These are phyloP conservation scores for Nematocida homosporus DNA, from an alignment of 371 early-diverging fungal species.

Conservation along the genomic window DNA sequence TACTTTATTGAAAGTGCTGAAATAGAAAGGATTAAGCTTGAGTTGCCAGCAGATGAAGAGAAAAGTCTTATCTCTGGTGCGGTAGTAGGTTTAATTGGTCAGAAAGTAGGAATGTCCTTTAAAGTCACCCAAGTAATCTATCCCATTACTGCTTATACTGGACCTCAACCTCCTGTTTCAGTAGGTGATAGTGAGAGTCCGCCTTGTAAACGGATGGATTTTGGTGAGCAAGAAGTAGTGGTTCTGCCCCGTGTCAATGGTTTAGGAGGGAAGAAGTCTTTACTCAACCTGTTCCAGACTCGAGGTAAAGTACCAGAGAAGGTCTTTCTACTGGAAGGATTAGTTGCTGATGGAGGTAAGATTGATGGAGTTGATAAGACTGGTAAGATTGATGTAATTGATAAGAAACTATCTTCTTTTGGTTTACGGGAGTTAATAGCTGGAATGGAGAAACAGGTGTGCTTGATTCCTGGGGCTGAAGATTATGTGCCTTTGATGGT, in stretches of 20 bases:
- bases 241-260: background rate
- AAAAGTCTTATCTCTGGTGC: constrained; percentile 5
- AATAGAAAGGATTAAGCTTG: background rate
- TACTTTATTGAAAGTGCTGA: constrained; percentile 8
- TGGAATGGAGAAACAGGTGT: background rate
- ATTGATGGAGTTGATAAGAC: background rate
- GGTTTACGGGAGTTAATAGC: too few species aligned
- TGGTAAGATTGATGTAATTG: background rate
- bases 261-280: background rate
- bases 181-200: too few species aligned
- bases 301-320: background rate
- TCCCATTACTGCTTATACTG: background rate
- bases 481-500: constrained; percentile 2
- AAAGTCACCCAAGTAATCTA: background rate
- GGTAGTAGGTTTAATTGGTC: constrained; percentile 25
- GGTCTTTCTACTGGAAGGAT: background rate
- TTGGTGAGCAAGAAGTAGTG: too few species aligned
- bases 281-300: background rate
- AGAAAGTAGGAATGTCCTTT: background rate
- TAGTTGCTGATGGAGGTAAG: background rate
- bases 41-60: background rate
- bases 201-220: too few species aligned
- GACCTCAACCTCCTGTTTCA: background rate
- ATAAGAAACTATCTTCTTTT: background rate
- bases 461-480: constrained; percentile 3